These are phyloP conservation scores for Curvularia eragrostidis DNA, from an alignment of 2,329 filamentous ascomycete genomes.

Conservation along the genomic window DNA sequence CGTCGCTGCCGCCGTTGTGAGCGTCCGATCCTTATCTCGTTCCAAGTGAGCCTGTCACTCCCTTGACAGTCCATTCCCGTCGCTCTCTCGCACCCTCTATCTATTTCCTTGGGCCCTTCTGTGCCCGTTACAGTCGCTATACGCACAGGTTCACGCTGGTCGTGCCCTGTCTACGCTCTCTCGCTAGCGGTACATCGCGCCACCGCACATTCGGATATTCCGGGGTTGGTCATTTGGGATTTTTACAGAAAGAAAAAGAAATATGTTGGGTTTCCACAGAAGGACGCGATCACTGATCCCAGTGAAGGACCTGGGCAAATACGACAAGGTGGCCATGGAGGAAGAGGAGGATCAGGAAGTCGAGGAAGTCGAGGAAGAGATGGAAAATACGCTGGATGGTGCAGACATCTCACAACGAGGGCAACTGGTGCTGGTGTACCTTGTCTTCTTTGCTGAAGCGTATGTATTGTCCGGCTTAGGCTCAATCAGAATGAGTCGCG, in stretches of 20 bases:
- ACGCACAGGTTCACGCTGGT: conserved; percentile 34
- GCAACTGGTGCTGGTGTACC: conserved; percentile 54
- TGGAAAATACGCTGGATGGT: conserved; percentile 29
- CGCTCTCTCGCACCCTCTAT: conserved; percentile 38
- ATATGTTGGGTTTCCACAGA: conserved; percentile 55
- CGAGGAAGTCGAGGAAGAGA: conserved; percentile 37
- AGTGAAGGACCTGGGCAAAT: conserved; percentile 52
- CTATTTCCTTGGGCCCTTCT: conserved; percentile 33
- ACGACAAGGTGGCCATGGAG: conserved; percentile 48
- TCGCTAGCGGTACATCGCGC: conserved; percentile 22
- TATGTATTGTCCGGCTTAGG: conserved; percentile 29
- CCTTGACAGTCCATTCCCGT: conserved; percentile 40
- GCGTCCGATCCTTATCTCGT: conserved; percentile 24
- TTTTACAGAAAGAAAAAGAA: conserved; percentile 39
- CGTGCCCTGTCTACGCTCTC: conserved; percentile 26
- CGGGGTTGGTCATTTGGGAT: conserved; percentile 9
- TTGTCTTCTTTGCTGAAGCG: conserved; percentile 58
- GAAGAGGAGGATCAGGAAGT: conserved; percentile 41
- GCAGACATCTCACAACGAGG: conserved; percentile 34
- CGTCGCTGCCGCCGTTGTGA: conserved; percentile 19
- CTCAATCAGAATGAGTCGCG: background rate
- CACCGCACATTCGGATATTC: conserved; percentile 17
- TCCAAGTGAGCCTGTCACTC: conserved; percentile 42
- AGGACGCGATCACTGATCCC: conserved; percentile 53
- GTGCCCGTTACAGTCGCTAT: conserved; percentile 43